A percentile compares a stretch with the other conserved stretches of the same genome.
Evolutionary conservation across 352 stramenopile genomes (phyloP).

Genomic region (Pythium scleroteichum): DNA sequence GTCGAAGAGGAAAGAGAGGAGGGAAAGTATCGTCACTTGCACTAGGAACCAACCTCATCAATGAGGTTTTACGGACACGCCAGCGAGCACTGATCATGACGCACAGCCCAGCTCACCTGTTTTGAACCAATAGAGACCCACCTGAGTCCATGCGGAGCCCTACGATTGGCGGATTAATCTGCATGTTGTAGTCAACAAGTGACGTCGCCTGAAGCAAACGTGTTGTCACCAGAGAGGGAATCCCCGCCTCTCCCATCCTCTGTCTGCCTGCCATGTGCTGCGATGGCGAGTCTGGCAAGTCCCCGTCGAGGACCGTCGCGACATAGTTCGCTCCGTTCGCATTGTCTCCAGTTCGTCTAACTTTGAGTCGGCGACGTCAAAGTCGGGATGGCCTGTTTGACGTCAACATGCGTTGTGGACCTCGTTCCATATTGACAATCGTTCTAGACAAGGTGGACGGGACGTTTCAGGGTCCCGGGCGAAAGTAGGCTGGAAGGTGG

Average conservation of each 20-base stretch:
- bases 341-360: too few species aligned
- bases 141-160: neutral
- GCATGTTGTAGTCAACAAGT: neutral
- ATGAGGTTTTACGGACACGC: constrained; percentile 22
- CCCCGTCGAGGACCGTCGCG: too few species aligned
- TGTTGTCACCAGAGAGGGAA: constrained; percentile 4
- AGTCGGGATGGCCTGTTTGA: neutral
- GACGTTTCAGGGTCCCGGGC: neutral
- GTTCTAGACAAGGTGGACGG: too few species aligned
- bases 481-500: too few species aligned
- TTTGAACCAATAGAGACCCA: constrained; percentile 24
- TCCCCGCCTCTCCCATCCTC: too few species aligned
- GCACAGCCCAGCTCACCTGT: neutral
- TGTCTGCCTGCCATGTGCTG: too few species aligned
- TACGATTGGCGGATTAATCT: constrained; percentile 19
- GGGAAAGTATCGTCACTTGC: constrained; percentile 4
- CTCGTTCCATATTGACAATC: neutral
- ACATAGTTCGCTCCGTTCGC: too few species aligned
- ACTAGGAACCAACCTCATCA: constrained; percentile 15
- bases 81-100: constrained; percentile 22
- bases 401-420: neutral
- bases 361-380: too few species aligned
- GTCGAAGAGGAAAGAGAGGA: constrained; percentile 3
- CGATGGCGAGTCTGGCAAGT: too few species aligned
- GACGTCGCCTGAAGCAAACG: constrained; percentile 5